Evolutionary conservation across 1,284 basidiomycete species (phyloP).

Genomic region (Cryptococcus sp.): DNA sequence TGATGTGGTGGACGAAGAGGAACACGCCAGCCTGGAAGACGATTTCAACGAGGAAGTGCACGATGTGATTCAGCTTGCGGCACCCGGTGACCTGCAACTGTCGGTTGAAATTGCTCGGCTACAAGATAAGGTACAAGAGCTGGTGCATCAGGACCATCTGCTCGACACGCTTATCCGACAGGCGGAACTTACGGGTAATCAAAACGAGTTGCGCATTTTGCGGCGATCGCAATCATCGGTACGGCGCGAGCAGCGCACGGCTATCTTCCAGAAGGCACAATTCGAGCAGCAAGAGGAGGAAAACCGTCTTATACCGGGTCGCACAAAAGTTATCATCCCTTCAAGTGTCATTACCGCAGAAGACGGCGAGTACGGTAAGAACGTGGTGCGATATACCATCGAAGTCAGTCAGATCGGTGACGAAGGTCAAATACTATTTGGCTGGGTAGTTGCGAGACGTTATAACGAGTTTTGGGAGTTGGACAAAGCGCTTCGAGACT

Average conservation of each 20-base stretch:
- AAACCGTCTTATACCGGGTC: constrained; percentile 75
- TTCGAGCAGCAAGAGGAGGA: constrained; percentile 87
- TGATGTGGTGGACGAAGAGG: constrained; percentile 46
- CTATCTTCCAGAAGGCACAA: constrained; percentile 84
- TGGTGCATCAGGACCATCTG: constrained; percentile 77
- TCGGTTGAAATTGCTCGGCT: constrained; percentile 77
- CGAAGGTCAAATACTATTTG: constrained; percentile 72
- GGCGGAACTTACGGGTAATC: constrained; percentile 89
- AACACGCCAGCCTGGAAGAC: constrained; percentile 56
- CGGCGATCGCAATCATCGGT: constrained; percentile 77
- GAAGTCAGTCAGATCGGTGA: constrained; percentile 81
- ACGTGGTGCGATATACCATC: constrained; percentile 88
- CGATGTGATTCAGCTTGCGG: constrained; percentile 67
- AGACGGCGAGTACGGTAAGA: constrained; percentile 69
- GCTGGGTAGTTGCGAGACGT: constrained; percentile 87
- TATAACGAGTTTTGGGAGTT: constrained; percentile 93
- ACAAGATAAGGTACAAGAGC: constrained; percentile 69
- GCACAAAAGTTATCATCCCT: constrained; percentile 75
- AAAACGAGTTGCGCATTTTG: constrained; percentile 78
- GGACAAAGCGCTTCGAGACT: constrained; percentile 69
- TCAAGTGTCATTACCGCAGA: constrained; percentile 70
- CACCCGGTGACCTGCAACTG: constrained; percentile 81
- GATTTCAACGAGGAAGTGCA: constrained; percentile 14
- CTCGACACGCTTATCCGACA: constrained; percentile 85
- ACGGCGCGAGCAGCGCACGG: constrained; percentile 75